phyloP scores from a whole-genome alignment of 2,329 filamentous ascomycete genomes.

The Alternaria atra region DNA sequence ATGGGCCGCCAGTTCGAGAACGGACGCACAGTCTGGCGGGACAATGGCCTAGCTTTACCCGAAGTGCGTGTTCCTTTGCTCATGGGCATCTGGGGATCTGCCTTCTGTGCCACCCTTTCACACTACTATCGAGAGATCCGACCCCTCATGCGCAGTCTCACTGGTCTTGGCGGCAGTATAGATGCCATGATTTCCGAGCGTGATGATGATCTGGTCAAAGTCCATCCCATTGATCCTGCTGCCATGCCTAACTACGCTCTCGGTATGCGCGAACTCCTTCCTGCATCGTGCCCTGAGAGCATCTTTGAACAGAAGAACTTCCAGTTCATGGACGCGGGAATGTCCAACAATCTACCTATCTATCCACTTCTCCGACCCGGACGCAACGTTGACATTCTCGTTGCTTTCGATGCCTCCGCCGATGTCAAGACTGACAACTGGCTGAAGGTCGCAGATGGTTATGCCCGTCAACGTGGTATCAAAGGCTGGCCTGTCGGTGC shows the following conservation, averaged over 20 bases:
- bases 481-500: conserved; percentile 94
- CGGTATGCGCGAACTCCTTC: conserved; percentile 79
- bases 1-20: conserved; percentile 82
- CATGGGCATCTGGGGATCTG: conserved; percentile 95
- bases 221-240: conserved; percentile 94
- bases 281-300: conserved; percentile 78
- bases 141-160: conserved; percentile 78
- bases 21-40: conserved; percentile 71
- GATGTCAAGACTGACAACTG: conserved; percentile 96
- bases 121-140: conserved; percentile 96
- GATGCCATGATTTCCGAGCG: conserved; percentile 84
- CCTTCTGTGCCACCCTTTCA: conserved; percentile 93
- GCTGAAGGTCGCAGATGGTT: conserved; percentile 93
- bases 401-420: conserved; percentile 93
- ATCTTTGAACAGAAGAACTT: conserved; percentile 74
- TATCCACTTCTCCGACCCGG: conserved; percentile 92
- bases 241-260: conserved; percentile 89
- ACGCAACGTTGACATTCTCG: conserved; percentile 84
- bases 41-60: conserved; percentile 76
- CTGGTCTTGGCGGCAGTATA: conserved; percentile 74
- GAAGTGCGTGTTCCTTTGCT: conserved; percentile 85
- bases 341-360: conserved; percentile 97
- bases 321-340: conserved; percentile 88
- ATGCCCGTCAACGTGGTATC: conserved; percentile 86
- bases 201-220: conserved; percentile 84